Base-by-base conservation (phyloP, 179 eudicot species). In the Beta corolliflora region DNA sequence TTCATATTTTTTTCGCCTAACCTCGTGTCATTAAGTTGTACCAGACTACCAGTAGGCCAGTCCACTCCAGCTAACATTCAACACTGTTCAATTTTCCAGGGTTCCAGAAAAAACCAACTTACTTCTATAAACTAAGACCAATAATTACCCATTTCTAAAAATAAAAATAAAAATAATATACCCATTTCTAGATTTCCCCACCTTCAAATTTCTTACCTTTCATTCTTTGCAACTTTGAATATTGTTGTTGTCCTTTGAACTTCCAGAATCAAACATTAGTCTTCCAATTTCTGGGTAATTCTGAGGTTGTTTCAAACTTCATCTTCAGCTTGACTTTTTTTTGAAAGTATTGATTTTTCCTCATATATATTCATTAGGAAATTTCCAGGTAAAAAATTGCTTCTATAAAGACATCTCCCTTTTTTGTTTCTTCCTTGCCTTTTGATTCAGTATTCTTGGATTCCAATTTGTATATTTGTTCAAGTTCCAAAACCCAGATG, bases 321-420 rank as follows among this genome's bases (percentile, higher is more conserved):
- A 65, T 64, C 69, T 56, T 75, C 25, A 10, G 50, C 64, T 55
- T 80, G 36, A 64, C 73, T 58, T 79, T 79, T 69, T 36, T 36
- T 54, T 36, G 0, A 8, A 8, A 19, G 11, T 71, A 31, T 79
- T 46, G 48, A 61, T 23, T 36, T 61, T 72, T 61, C 44, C 41
- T 15, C 18, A 31, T 9, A 53, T 15, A 10, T 54, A 54, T 75
- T 44, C 68, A 75, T 44, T 67, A 63, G 75, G 73, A 83, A 83
- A 52, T 76, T 83, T 76, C 77, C 78, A 70, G 86, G 83, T 83
- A 80, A 69, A 82, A 9, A 41, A n/a, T 66, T 55, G 60, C n/a
- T 75, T 45, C 4, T 36, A 13, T 44, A 7, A 25, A 50, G 69
- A 23, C 50, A 69, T 70, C 70, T 46, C 23, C 58, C n/a, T n/a